Conservation (phyloP, 352 stramenopile species). For the Plasmopara muralis region DNA sequence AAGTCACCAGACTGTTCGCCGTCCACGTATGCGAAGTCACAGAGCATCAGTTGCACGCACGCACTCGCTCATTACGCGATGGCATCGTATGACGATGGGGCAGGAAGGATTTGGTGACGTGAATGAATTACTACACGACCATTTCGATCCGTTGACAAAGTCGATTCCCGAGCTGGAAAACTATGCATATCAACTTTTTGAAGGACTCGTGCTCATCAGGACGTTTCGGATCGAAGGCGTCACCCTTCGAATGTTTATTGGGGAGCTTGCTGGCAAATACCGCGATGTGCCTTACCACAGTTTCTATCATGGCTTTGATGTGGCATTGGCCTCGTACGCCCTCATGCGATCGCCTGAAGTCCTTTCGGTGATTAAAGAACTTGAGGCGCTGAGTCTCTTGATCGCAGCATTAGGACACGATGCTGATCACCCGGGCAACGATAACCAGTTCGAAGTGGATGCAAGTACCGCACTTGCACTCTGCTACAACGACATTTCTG, state of each 20-base stretch:
- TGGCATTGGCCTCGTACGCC: slow-evolving; percentile 56
- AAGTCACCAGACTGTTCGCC: not conserved
- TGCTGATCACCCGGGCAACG: slow-evolving; percentile 81
- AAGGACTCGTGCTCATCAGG: slow-evolving; percentile 46
- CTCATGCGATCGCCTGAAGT: slow-evolving; percentile 50
- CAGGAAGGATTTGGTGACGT: slow-evolving; percentile 18
- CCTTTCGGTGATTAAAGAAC: slow-evolving; percentile 59
- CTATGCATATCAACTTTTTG: slow-evolving; percentile 55
- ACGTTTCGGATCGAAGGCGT: slow-evolving; percentile 60
- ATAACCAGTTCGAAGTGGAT: slow-evolving; percentile 88
- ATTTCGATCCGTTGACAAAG: slow-evolving; percentile 59
- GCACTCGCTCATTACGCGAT: slow-evolving; percentile 55
- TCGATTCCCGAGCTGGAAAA: slow-evolving; percentile 48
- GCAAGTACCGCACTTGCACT: slow-evolving; percentile 67
- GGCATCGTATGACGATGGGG: slow-evolving; percentile 48
- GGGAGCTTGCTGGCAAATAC: slow-evolving; percentile 49
- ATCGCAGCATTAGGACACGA: slow-evolving; percentile 83
- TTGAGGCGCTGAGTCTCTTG: slow-evolving; percentile 70
- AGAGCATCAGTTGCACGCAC: slow-evolving; percentile 38
- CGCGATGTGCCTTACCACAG: slow-evolving; percentile 77
- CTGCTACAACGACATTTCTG: slow-evolving; percentile 87
- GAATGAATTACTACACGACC: slow-evolving; percentile 45
- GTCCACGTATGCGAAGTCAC: slow-evolving; percentile 27
- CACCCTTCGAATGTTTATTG: slow-evolving; percentile 47
- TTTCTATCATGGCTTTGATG: slow-evolving; percentile 82